phyloP scores from a whole-genome alignment of 495 filamentous ascomycete genomes.

The Hypoxylon cercidicola region DNA sequence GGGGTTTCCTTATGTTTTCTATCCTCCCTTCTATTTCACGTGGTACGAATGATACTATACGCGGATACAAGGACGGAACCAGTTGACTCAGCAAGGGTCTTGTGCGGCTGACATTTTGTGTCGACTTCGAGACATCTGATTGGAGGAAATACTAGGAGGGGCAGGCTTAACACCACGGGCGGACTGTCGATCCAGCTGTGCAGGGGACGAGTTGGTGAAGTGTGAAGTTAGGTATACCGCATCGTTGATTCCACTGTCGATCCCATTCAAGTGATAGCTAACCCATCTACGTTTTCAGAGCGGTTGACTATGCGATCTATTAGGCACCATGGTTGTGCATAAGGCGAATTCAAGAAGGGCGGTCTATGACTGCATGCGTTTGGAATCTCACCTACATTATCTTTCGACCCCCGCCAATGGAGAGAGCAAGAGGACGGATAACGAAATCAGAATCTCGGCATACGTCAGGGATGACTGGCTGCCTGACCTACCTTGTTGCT shows the following conservation, averaged over 20 bases:
- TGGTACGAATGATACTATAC: slow-evolving; percentile 17
- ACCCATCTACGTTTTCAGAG: no score
- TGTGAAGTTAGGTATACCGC: no score
- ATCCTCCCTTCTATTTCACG: background rate
- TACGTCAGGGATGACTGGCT: slow-evolving; percentile 23
- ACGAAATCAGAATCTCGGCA: slow-evolving; percentile 16
- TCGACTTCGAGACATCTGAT: background rate
- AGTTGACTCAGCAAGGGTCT: slow-evolving; percentile 3
- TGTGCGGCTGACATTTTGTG: slow-evolving; percentile 15
- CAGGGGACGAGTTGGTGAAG: background rate
- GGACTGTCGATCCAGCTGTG: background rate
- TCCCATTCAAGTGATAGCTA: background rate
- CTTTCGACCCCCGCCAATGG: slow-evolving; percentile 19
- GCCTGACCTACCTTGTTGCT: slow-evolving; percentile 1
- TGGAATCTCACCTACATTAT: slow-evolving; percentile 10
- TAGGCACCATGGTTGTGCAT: background rate
- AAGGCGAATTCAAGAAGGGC: background rate
- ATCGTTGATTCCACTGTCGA: no score
- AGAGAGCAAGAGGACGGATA: slow-evolving; percentile 5
- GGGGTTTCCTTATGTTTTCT: background rate
- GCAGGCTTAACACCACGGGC: background rate
- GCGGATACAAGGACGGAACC: background rate
- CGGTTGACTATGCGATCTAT: no score
- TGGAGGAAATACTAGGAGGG: slow-evolving; percentile 2
- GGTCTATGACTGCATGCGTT: background rate